phyloP scores from a whole-genome alignment of 2,329 filamentous ascomycete species.

The Septoria petroselini region DNA sequence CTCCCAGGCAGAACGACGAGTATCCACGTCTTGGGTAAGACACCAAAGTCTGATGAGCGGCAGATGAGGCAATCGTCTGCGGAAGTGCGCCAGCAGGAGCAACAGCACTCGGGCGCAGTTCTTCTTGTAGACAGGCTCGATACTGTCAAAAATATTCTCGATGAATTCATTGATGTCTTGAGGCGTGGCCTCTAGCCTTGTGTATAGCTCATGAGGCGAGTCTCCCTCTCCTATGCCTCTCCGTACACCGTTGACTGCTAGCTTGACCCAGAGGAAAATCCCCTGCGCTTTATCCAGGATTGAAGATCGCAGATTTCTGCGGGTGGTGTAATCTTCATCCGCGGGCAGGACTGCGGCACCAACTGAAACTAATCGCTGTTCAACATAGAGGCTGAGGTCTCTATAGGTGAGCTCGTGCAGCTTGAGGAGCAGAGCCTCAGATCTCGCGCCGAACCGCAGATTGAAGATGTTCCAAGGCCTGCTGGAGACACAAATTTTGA shows the following conservation, averaged over 20 bases:
- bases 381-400: too few relatives aligned
- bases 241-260: background rate
- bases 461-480: conserved; percentile 26
- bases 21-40: too few relatives aligned
- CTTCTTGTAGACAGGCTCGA: background rate
- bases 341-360: too few relatives aligned
- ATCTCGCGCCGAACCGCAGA: too few relatives aligned
- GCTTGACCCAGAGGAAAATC: conserved; percentile 1
- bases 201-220: background rate
- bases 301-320: too few relatives aligned
- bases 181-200: background rate
- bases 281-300: background rate
- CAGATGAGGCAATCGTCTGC: too few relatives aligned
- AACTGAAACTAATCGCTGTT: too few relatives aligned
- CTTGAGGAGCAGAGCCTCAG: too few relatives aligned
- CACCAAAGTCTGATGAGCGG: too few relatives aligned
- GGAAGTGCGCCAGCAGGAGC: background rate
- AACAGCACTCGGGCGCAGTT: background rate
- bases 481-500: conserved; percentile 26
- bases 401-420: too few relatives aligned
- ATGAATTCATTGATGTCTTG: background rate
- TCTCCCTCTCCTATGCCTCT: background rate
- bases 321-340: too few relatives aligned
- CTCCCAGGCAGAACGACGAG: too few relatives aligned
- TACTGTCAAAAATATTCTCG: conserved; percentile 1